phyloP scores from a whole-genome alignment of 2,329 filamentous ascomycete species.

The Cercospora sp. region DNA sequence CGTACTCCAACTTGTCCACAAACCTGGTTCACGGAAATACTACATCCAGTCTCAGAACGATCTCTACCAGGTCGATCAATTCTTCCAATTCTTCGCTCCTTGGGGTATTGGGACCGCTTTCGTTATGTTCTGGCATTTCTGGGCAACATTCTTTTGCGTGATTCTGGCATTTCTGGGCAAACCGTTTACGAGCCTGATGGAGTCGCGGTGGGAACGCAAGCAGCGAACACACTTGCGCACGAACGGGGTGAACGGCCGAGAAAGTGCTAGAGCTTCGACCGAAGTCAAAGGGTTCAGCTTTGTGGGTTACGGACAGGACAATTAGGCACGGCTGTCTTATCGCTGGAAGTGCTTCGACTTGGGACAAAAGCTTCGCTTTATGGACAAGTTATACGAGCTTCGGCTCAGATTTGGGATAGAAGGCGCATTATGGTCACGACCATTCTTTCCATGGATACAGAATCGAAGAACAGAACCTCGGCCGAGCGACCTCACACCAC shows the following conservation, averaged over 20 bases:
- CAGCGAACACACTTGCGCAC: slow-evolving; percentile 7
- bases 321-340: not conserved
- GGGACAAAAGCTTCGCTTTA: not conserved
- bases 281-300: slow-evolving; percentile 9
- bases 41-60: slow-evolving; percentile 78
- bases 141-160: slow-evolving; percentile 64
- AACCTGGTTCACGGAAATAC: slow-evolving; percentile 51
- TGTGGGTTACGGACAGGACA: not conserved
- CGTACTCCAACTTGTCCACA: slow-evolving; percentile 34
- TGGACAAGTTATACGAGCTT: not conserved
- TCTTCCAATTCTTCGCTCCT: slow-evolving; percentile 69
- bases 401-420: not conserved
- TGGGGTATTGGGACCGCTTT: slow-evolving; percentile 49
- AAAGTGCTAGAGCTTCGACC: not conserved
- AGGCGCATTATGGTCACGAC: not conserved
- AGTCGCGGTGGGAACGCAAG: slow-evolving; percentile 10
- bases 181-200: slow-evolving; percentile 46
- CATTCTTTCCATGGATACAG: not conserved
- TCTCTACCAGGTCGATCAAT: slow-evolving; percentile 75
- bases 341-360: not conserved
- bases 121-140: slow-evolving; percentile 63
- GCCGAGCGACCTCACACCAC: not conserved
- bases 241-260: slow-evolving; percentile 9
- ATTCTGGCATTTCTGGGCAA: slow-evolving; percentile 55
- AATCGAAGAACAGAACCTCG: not conserved